Conservation (phyloP, 2,329 filamentous ascomycete genomes). For the Tolypocladium inflatum region DNA sequence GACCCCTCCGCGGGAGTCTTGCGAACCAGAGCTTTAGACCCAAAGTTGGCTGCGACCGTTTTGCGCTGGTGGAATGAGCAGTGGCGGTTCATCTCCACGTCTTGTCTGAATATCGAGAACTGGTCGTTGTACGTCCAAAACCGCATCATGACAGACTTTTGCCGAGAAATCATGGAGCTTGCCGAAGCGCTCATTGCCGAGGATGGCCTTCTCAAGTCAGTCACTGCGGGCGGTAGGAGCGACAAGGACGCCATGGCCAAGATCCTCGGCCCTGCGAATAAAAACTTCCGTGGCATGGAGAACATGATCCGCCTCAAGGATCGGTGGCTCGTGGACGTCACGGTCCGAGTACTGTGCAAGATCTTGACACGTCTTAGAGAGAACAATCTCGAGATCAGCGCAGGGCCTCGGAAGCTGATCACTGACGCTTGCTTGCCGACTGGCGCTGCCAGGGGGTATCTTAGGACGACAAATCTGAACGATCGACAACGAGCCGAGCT, state of each 20-base stretch:
- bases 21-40: slow-evolving; percentile 43
- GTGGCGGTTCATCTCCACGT: slow-evolving; percentile 72
- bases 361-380: slow-evolving; percentile 74
- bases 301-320: slow-evolving; percentile 90
- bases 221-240: slow-evolving; percentile 28
- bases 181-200: slow-evolving; percentile 78
- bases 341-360: slow-evolving; percentile 75
- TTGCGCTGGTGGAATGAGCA: slow-evolving; percentile 74
- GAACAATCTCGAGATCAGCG: slow-evolving; percentile 61
- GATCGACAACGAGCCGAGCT: slow-evolving; percentile 80
- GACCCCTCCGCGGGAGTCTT: slow-evolving; percentile 47
- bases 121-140: slow-evolving; percentile 77
- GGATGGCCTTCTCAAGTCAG: slow-evolving; percentile 72
- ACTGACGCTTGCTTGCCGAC: slow-evolving; percentile 55
- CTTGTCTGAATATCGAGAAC: slow-evolving; percentile 71
- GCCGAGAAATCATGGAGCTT: slow-evolving; percentile 89
- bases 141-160: slow-evolving; percentile 78
- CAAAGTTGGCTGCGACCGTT: slow-evolving; percentile 55
- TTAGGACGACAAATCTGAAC: slow-evolving; percentile 69
- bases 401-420: slow-evolving; percentile 50
- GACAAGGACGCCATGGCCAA: slow-evolving; percentile 29
- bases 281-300: slow-evolving; percentile 57
- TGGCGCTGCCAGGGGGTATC: slow-evolving; percentile 40
- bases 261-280: slow-evolving; percentile 28
- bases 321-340: slow-evolving; percentile 70